Conservation (phyloP, 2,329 filamentous ascomycete genomes). For the Alternaria solani region DNA sequence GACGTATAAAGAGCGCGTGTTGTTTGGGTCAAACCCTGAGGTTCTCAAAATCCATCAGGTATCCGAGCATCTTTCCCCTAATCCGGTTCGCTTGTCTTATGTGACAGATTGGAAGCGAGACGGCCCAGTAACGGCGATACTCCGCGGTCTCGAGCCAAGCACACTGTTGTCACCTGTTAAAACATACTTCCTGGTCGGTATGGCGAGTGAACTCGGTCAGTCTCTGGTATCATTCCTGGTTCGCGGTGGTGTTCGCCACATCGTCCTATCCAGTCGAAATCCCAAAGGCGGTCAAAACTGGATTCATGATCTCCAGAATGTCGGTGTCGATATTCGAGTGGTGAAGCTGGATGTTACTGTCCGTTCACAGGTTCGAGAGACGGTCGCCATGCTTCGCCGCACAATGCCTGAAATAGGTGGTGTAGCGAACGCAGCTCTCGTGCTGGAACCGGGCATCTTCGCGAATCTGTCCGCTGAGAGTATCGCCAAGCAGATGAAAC, state of each 20-base stretch:
- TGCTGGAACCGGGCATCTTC: conserved; percentile 20
- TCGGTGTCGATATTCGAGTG: background rate
- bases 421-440: conserved; percentile 26
- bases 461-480: conserved; percentile 8
- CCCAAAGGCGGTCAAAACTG: conserved; percentile 22
- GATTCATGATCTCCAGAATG: background rate
- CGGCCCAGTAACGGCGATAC: background rate
- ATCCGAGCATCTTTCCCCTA: no score
- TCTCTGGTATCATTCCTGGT: no score
- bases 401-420: conserved; percentile 26
- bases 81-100: no score
- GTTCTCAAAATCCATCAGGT: no score
- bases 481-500: conserved; percentile 5
- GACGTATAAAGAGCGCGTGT: no score
- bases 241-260: no score
- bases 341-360: background rate
- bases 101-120: no score
- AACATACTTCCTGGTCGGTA: conserved; percentile 33
- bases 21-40: no score
- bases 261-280: no score
- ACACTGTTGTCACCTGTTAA: background rate
- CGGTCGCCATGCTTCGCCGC: background rate
- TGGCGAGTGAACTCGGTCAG: conserved; percentile 31
- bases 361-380: background rate
- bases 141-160: background rate